phyloP scores from a whole-genome alignment of 225 moss, liverwort and hornwort species.

The Physcomitrium patens region DNA sequence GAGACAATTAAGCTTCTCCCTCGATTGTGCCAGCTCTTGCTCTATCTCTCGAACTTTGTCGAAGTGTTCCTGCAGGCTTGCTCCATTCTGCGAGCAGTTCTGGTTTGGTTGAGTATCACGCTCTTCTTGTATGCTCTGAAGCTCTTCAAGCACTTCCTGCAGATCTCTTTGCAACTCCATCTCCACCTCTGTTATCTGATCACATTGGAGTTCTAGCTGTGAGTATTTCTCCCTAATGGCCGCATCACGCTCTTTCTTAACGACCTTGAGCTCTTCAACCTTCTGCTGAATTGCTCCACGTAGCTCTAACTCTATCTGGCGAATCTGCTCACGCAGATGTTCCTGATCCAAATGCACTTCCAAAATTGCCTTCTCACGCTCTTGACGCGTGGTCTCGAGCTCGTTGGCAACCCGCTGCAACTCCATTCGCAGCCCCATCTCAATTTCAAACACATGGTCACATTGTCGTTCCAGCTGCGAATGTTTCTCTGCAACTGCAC shows the following conservation, averaged over 20 bases:
- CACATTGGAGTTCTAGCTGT: conserved; percentile 36
- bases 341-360: conserved; percentile 43
- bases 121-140: conserved; percentile 47
- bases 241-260: conserved; percentile 32
- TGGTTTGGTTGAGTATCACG: conserved; percentile 42
- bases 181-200: conserved; percentile 40
- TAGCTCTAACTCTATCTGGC: conserved; percentile 41
- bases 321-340: conserved; percentile 43
- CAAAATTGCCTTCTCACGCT: conserved; percentile 34
- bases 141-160: conserved; percentile 54
- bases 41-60: conserved; percentile 53
- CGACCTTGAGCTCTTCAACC: conserved; percentile 39
- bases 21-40: conserved; percentile 33
- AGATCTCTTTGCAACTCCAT: conserved; percentile 44
- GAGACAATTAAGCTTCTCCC: conserved; percentile 46
- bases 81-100: conserved; percentile 40
- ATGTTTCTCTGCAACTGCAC: conserved; percentile 32
- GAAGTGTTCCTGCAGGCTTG: conserved; percentile 37
- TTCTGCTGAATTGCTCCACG: conserved; percentile 34
- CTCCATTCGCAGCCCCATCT: conserved; percentile 49
- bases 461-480: conserved; percentile 46
- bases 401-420: conserved; percentile 38
- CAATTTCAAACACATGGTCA: conserved; percentile 39
- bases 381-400: conserved; percentile 19
- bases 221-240: conserved; percentile 35